Conservation (phyloP, 179 eudicot genomes). For the Spergularia azorica region DNA sequence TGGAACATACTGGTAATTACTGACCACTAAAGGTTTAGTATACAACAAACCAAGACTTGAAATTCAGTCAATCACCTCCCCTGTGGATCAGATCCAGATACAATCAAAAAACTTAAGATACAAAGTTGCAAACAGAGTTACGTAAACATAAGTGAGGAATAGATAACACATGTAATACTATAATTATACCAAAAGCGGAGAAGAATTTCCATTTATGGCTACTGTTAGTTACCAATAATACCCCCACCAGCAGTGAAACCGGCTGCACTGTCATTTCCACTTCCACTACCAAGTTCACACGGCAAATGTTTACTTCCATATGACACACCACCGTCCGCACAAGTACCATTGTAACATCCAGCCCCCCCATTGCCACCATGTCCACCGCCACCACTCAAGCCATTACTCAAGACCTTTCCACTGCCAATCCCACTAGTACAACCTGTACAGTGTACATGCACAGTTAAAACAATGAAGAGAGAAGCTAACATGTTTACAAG, state of each 20-base stretch:
- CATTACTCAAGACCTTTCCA: conserved; percentile 67
- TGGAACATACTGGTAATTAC: not conserved
- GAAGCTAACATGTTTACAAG: not conserved
- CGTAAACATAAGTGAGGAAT: not conserved
- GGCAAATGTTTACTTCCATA: conserved; percentile 86
- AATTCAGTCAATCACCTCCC: not conserved
- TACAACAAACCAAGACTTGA: conserved; percentile 1
- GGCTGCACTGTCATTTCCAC: conserved; percentile 75
- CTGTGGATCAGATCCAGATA: not conserved
- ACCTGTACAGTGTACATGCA: conserved; percentile 59
- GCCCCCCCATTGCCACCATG: conserved; percentile 97
- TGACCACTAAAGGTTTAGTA: not conserved
- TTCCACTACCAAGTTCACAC: conserved; percentile 99
- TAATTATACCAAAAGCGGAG: not conserved
- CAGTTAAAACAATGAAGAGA: not conserved
- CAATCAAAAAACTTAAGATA: not conserved
- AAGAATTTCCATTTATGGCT: not conserved
- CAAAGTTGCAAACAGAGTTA: not conserved
- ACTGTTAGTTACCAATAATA: conserved; percentile 63
- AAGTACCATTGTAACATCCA: conserved; percentile 65
- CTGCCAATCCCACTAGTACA: conserved; percentile 82
- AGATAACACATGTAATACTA: not conserved
- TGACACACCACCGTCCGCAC: conserved; percentile 65
- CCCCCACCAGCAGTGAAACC: conserved; percentile 87
- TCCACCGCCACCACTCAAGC: conserved; percentile 91